phyloP scores from a whole-genome alignment of 305 asterid species.

The Fraxinus ornus region DNA sequence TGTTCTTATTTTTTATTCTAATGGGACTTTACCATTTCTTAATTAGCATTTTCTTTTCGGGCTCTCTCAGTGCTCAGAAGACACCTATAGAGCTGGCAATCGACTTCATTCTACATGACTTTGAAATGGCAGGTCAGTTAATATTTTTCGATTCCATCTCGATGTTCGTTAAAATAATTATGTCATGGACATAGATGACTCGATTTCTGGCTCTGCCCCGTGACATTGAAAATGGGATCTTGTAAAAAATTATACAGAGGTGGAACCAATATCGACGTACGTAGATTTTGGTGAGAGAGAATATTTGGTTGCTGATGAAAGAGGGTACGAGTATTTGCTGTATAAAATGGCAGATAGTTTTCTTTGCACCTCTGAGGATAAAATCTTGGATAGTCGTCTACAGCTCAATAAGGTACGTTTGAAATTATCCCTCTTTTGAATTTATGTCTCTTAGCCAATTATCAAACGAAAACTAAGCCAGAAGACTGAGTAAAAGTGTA shows the following conservation, averaged over 20 bases:
- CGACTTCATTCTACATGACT: slow-evolving; percentile 90
- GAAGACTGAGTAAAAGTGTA: neutral
- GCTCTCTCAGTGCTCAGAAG: slow-evolving; percentile 46
- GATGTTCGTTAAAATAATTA: neutral
- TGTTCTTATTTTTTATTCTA: neutral
- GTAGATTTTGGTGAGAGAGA: slow-evolving; percentile 84
- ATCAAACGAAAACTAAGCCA: neutral
- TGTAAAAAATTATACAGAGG: slow-evolving; percentile 53
- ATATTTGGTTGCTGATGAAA: slow-evolving; percentile 76
- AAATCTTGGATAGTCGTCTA: slow-evolving; percentile 64
- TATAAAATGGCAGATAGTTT: slow-evolving; percentile 62
- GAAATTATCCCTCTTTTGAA: neutral
- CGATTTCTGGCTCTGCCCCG: neutral
- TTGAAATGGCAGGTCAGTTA: slow-evolving; percentile 87
- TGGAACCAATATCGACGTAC: slow-evolving; percentile 85
- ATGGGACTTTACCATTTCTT: neutral
- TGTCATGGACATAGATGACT: neutral
- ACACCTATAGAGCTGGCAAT: slow-evolving; percentile 91
- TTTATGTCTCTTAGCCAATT: neutral
- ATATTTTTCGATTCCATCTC: neutral
- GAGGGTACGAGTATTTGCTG: slow-evolving; percentile 87
- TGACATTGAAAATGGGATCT: slow-evolving; percentile 4
- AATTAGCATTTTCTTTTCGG: neutral
- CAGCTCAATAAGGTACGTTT: slow-evolving; percentile 69
- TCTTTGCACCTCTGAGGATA: slow-evolving; percentile 53